A percentile compares a stretch with the other conserved stretches of the same genome.
Conservation (phyloP, 768 basidiomycete genomes). For the Gymnopilus dilepis region DNA sequence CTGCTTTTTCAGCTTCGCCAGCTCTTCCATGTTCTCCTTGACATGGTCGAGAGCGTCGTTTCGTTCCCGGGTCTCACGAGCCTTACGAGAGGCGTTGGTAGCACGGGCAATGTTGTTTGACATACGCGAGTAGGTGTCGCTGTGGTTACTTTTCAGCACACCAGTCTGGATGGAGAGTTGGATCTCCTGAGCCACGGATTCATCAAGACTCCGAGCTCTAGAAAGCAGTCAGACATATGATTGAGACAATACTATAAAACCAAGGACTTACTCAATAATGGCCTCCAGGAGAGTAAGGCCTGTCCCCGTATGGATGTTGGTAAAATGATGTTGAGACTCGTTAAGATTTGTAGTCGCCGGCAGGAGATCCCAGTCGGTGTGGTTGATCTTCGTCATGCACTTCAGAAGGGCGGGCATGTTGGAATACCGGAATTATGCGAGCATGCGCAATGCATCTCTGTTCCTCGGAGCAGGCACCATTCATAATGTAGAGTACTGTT, state of each 20-base stretch:
- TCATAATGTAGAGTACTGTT: too few relatives aligned
- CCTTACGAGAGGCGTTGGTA: not conserved
- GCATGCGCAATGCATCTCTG: too few relatives aligned
- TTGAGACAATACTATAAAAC: not conserved
- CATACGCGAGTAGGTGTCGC: not conserved
- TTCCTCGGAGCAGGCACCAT: too few relatives aligned
- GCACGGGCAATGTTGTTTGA: not conserved
- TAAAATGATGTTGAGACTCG: slow-evolving; percentile 27
- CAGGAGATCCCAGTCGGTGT: slow-evolving; percentile 23
- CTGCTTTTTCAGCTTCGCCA: not conserved
- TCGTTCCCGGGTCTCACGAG: not conserved
- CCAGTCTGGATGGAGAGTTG: not conserved
- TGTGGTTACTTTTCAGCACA: slow-evolving; percentile 4
- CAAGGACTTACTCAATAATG: slow-evolving; percentile 13
- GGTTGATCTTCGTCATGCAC: slow-evolving; percentile 19
- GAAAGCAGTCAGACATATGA: not conserved
- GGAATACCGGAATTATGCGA: not conserved
- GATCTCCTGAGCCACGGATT: not conserved
- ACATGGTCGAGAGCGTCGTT: not conserved
- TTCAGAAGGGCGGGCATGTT: slow-evolving; percentile 25
- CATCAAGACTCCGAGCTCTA: slow-evolving; percentile 9
- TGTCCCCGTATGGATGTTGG: slow-evolving; percentile 23
- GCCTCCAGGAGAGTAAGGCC: slow-evolving; percentile 24
- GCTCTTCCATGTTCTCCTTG: not conserved
- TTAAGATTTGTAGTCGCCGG: slow-evolving; percentile 27